Evolutionary conservation across 2,329 filamentous ascomycete genomes (phyloP).

Genomic region (Mollisia scopiformis): DNA sequence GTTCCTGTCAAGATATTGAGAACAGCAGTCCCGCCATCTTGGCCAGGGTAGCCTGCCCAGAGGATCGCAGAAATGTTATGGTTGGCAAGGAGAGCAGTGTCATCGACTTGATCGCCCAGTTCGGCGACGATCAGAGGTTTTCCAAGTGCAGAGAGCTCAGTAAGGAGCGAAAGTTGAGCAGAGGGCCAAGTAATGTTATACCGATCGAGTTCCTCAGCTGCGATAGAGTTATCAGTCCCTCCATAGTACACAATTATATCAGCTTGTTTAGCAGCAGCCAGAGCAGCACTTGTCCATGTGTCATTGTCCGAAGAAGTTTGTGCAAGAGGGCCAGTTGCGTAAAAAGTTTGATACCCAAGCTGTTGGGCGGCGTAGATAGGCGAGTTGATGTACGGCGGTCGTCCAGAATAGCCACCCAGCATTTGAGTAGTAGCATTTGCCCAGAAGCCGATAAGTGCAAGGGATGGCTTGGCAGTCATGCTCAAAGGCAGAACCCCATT

Average conservation of each 20-base stretch:
- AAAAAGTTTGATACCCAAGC: constrained; percentile 2
- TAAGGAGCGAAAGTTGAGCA: constrained; percentile 54
- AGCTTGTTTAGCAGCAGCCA: constrained; percentile 44
- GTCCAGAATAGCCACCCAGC: constrained; percentile 21
- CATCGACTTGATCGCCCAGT: constrained; percentile 54
- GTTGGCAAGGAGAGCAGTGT: constrained; percentile 49
- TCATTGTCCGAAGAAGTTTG: not conserved
- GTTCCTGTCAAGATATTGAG: constrained; percentile 56
- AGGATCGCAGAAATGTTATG: constrained; percentile 53
- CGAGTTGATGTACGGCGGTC: constrained; percentile 13
- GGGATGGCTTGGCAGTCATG: not conserved
- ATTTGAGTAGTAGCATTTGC: constrained; percentile 19
- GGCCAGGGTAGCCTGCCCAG: constrained; percentile 63
- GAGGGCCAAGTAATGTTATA: constrained; percentile 53
- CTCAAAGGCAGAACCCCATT: constrained; percentile 18
- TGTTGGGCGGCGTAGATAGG: constrained; percentile 50
- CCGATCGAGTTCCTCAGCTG: constrained; percentile 54
- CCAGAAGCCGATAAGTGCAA: constrained; percentile 26
- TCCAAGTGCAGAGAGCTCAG: constrained; percentile 44
- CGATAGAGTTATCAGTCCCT: constrained; percentile 56
- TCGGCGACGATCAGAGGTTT: constrained; percentile 57
- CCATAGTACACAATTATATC: constrained; percentile 58
- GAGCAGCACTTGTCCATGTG: constrained; percentile 30
- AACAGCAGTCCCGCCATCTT: constrained; percentile 59
- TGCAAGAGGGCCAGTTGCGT: constrained; percentile 32